Percentiles rank a stretch among this genome's conserved stretches.
Conservation (phyloP, 495 filamentous ascomycete species). For the Daldinia childiae region DNA sequence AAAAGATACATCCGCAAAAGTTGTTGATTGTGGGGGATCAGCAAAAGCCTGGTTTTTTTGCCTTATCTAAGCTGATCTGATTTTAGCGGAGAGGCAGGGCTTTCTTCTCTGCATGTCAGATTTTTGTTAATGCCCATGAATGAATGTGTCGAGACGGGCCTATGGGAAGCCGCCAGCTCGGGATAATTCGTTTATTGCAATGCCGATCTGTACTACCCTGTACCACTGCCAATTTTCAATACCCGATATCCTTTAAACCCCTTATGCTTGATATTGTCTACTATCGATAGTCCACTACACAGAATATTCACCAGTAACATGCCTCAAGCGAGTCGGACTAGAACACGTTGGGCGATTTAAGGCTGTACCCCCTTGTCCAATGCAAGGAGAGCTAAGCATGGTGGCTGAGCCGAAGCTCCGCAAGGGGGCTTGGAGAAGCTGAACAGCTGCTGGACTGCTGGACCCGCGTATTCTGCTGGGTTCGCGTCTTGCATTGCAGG, state of each 20-base stretch:
- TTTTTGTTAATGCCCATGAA: not conserved
- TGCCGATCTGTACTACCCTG: not conserved
- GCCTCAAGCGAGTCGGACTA: constrained; percentile 8
- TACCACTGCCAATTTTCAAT: not conserved
- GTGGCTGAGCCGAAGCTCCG: constrained; percentile 30
- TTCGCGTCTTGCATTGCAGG: too few species aligned
- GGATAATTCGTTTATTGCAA: not conserved
- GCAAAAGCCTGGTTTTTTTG: not conserved
- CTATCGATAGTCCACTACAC: constrained; percentile 1
- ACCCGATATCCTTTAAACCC: not conserved
- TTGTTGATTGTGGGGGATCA: not conserved
- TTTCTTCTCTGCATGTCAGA: not conserved
- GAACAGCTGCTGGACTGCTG: not conserved
- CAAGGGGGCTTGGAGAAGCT: constrained; percentile 14
- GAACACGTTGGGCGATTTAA: constrained; percentile 16
- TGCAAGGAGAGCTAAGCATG: constrained; percentile 20
- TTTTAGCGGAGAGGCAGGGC: too few species aligned
- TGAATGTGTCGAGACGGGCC: not conserved
- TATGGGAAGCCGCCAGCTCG: not conserved
- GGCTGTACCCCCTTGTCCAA: constrained; percentile 13
- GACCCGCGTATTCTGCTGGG: not conserved
- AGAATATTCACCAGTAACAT: not conserved
- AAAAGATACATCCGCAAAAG: not conserved
- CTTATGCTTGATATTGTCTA: not conserved
- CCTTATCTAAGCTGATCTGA: not conserved